Evolutionary conservation across 208 protist genomes (phyloP), one percentile per base, ranked within the genome.

Genomic region (Crithidia mellificae): DNA sequence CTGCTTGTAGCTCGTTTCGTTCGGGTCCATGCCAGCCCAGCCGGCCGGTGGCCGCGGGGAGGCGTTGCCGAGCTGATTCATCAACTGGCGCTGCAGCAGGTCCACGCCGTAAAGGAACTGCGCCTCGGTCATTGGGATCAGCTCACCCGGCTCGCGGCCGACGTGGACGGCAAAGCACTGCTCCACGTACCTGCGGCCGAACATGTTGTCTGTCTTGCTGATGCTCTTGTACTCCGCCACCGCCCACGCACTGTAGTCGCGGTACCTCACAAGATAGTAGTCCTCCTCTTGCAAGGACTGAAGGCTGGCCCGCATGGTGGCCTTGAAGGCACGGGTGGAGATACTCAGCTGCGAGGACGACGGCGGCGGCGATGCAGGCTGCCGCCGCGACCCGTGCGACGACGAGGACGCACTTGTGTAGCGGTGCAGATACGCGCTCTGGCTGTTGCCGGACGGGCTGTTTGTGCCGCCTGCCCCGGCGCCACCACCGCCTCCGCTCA

Each of bases 111-210:
- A 91, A 17, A 91, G 67, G 36, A 91, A 91, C 61, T 94, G 88
- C 19, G 82, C 73, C 68, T 94, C 85, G 1, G 88, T 91, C 52
- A 94, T 87, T 32, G 83, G 85, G 11, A 94, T 78, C 25, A 94
- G 63, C 66, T 90, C 83, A 0, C 88, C 88, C 0, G 88, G 81
- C 71, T 91, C 81, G 30, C 83, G 84, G 2, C 88, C 88, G 1
- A 94, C 85, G 63, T 90, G 88, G 38, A 94, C 85, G 47, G 78
- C 85, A 58, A 94, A 90, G 74, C 83, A 94, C 81, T 91, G 88
- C 65, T 94, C 88, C 6, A 94, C 77, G 62, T 94, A 94, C 54
- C 79, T 85, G 22, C 81, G 77, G 9, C 84, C 85, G 51, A 88
- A 80, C 36, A 85, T 68, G 41, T 68, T 67, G 78, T 94, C 88